Percentiles rank a stretch among this genome's conserved stretches.
phyloP scores from a whole-genome alignment of 139 green algal genomes.

The Chloropicon primus region DNA sequence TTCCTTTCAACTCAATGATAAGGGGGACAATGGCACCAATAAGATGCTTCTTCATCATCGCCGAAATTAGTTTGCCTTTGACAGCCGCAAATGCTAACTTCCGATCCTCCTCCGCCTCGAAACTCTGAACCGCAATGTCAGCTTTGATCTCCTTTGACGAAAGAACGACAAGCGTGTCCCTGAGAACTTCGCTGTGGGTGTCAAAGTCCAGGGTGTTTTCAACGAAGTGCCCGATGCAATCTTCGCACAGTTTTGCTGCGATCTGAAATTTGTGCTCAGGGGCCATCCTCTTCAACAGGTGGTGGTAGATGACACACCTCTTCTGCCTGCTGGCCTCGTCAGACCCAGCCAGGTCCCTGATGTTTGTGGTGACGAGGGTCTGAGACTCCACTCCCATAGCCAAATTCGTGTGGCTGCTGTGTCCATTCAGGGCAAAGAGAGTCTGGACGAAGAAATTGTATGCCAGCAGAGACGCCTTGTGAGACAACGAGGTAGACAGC shows the following conservation, averaged over 20 bases:
- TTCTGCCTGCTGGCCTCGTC: neutral
- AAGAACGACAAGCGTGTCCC: constrained; percentile 58
- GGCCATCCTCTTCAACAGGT: constrained; percentile 56
- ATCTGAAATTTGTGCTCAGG: constrained; percentile 68
- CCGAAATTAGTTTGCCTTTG: constrained; percentile 46
- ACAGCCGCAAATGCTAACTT: constrained; percentile 14
- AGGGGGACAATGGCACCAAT: constrained; percentile 65
- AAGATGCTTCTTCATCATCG: constrained; percentile 79
- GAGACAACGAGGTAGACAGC: constrained; percentile 25
- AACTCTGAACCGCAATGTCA: neutral
- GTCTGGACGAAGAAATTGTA: constrained; percentile 89
- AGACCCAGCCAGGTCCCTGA: neutral
- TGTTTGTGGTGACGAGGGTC: neutral
- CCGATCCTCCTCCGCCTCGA: neutral
- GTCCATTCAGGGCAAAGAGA: constrained; percentile 68
- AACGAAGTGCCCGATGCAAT: constrained; percentile 42
- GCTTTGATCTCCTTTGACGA: constrained; percentile 57
- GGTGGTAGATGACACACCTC: constrained; percentile 13
- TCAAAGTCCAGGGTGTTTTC: constrained; percentile 55
- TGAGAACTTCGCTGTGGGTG: constrained; percentile 47
- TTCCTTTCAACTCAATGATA: constrained; percentile 56
- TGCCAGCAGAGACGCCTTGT: constrained; percentile 60
- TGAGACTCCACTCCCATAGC: neutral
- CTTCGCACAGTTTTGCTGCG: constrained; percentile 42
- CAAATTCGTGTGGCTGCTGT: neutral